Evolutionary conservation across 805 yeast genomes (phyloP).

Genomic region (Clavispora carvajalis): DNA sequence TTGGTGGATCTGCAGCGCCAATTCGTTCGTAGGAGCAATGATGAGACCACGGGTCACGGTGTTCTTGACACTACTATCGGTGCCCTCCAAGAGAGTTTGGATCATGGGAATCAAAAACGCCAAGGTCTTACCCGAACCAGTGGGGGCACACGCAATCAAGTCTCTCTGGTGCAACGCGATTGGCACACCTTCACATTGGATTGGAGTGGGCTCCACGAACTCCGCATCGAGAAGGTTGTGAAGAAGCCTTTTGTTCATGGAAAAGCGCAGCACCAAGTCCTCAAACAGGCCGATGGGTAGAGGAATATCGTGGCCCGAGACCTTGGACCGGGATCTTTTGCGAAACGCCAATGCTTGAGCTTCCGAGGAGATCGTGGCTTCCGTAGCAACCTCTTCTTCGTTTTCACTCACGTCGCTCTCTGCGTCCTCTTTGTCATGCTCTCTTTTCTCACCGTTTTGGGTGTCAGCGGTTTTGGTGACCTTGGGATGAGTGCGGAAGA

Average conservation of each 20-base stretch:
- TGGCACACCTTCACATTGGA: constrained; percentile 90
- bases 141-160: constrained; percentile 91
- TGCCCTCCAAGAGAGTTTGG: constrained; percentile 37
- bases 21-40: constrained; percentile 91
- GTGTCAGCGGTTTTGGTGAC: constrained; percentile 3
- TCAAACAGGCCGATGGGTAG: constrained; percentile 86
- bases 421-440: constrained; percentile 19
- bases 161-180: constrained; percentile 65
- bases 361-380: constrained; percentile 40
- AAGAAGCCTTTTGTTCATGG: constrained; percentile 53
- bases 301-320: constrained; percentile 84
- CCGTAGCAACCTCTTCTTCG: constrained; percentile 21
- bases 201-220: constrained; percentile 85
- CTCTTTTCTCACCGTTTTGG: constrained; percentile 16
- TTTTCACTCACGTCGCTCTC: constrained; percentile 20
- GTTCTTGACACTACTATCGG: constrained; percentile 21
- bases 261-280: constrained; percentile 67
- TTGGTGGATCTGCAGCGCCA: constrained; percentile 78
- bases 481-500: constrained; percentile 57
- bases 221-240: constrained; percentile 62
- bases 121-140: constrained; percentile 96
- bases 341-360: constrained; percentile 62
- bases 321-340: constrained; percentile 57
- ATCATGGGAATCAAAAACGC: constrained; percentile 83
- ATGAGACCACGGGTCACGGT: constrained; percentile 69